Base-by-base conservation (phyloP, 768 basidiomycete genomes). In the Leccinum pellstonianum region DNA sequence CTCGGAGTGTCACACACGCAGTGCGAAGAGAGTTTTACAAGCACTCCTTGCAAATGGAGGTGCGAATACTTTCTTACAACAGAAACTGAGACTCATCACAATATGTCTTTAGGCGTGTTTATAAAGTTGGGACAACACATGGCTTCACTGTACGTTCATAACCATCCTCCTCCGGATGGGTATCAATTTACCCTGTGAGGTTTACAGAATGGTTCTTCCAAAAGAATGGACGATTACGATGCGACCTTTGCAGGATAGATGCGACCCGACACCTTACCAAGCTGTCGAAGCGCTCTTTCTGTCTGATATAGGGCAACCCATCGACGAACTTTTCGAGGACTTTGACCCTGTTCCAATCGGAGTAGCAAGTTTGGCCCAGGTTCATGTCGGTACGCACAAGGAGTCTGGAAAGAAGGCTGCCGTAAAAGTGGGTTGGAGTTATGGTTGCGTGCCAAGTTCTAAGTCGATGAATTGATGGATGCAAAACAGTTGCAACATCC, bases 351-450 rank as follows among this genome's bases (percentile, higher is more conserved):
- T 80, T 17, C 97, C 97, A 7, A 91, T 98, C 49, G 97, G 97
- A 3, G 94, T 98, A 15, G 97, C 97, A 12, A 96, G 93, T 67
- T 76, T 98, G 38, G 97, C 97, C 5, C 97, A 99, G 74, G 97
- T 98, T 15, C 97, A 98, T 73, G 83, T 89, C 19, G 97, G 87
- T 4, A 82, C 75, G 14, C 86, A 92, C 62, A 83, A 83, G 54
- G 78, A 83, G 52, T 86, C 88, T 5, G 90, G 92, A 3, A 81
- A 81, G 71, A 76, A 77, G 56, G 94, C 95, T 27, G 97, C 97
- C 8, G 90, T 98, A 54, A 96, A 95, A 76, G 89, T 89, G 61
- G 33, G 75, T 64, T 48, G 25, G 37, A 41, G 37, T 57, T 52
- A 60, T n/a, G 15, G 25, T 35, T 59, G 27, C 14, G 19, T 48